phyloP scores from a whole-genome alignment of 176 grass and related monocot genomes.

The Cenchrus purpureus region DNA sequence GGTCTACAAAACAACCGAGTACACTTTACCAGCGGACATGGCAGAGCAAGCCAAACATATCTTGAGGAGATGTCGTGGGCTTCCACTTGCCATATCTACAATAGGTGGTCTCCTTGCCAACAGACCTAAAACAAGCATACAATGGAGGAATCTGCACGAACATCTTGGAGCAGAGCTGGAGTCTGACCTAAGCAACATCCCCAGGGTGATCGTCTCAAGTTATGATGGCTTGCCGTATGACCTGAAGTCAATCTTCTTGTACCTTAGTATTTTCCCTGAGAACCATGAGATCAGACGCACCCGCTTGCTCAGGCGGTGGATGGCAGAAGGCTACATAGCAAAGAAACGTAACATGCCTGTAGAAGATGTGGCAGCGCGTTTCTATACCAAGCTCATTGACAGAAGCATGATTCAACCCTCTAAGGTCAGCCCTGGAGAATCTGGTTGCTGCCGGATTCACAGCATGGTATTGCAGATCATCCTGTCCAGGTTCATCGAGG shows the following conservation, averaged over 20 bases:
- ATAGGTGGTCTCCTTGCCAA: constrained; percentile 46
- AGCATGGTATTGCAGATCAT: constrained; percentile 45
- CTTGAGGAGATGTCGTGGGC: constrained; percentile 46
- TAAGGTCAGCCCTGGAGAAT: background rate
- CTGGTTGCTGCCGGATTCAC: constrained; percentile 39
- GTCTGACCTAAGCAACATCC: constrained; percentile 33
- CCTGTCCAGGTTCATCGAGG: constrained; percentile 32
- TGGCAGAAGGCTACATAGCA: constrained; percentile 51
- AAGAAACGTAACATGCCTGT: constrained; percentile 29
- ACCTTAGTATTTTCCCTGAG: constrained; percentile 56
- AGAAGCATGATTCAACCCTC: constrained; percentile 51
- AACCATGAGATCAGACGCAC: constrained; percentile 50
- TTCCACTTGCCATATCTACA: constrained; percentile 56
- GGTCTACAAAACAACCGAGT: constrained; percentile 23
- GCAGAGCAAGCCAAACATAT: background rate
- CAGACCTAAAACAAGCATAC: constrained; percentile 24
- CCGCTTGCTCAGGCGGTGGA: constrained; percentile 48
- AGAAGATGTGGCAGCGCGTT: constrained; percentile 38
- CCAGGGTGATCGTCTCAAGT: constrained; percentile 34
- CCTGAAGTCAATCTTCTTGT: constrained; percentile 59
- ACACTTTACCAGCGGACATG: constrained; percentile 10
- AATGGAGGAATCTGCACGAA: constrained; percentile 48
- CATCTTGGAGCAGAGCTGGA: constrained; percentile 46
- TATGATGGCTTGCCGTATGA: constrained; percentile 50
- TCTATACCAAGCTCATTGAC: constrained; percentile 43